A percentile compares a stretch with the other conserved stretches of the same genome.
Evolutionary conservation across 352 stramenopile species (phyloP).

Genomic region (Phytophthora aleatoria): DNA sequence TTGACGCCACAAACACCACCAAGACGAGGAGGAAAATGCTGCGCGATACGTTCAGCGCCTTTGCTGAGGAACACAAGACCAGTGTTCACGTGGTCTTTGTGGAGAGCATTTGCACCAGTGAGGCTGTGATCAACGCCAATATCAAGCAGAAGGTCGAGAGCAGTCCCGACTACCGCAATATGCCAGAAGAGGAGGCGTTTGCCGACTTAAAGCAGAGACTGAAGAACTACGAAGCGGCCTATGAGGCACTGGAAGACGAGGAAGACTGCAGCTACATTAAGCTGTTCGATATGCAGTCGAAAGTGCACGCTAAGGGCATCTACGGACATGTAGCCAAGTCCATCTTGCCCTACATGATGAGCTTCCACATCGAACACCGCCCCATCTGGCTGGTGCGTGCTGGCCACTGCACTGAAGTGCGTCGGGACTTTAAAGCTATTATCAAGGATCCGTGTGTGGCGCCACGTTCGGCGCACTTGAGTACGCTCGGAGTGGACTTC

Average conservation of each 20-base stretch:
- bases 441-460: conserved; percentile 78
- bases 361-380: conserved; percentile 94
- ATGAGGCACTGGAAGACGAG: conserved; percentile 85
- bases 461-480: conserved; percentile 82
- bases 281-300: conserved; percentile 88
- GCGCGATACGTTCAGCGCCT: conserved; percentile 63
- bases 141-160: conserved; percentile 78
- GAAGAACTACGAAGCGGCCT: conserved; percentile 88
- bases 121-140: conserved; percentile 87
- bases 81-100: conserved; percentile 92
- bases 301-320: conserved; percentile 86
- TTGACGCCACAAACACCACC: conserved; percentile 92
- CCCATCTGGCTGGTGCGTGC: conserved; percentile 93
- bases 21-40: conserved; percentile 57
- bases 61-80: conserved; percentile 63
- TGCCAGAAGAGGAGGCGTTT: conserved; percentile 73
- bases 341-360: conserved; percentile 94
- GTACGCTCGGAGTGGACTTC: conserved; percentile 92
- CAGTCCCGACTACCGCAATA: conserved; percentile 83
- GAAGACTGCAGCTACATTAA: conserved; percentile 92
- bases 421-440: conserved; percentile 66
- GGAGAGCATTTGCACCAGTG: conserved; percentile 93
- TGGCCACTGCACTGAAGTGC: conserved; percentile 83
- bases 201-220: conserved; percentile 84
- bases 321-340: conserved; percentile 91